Base-by-base conservation (phyloP, 139 green algal genomes). In the Micractinium sp. region DNA sequence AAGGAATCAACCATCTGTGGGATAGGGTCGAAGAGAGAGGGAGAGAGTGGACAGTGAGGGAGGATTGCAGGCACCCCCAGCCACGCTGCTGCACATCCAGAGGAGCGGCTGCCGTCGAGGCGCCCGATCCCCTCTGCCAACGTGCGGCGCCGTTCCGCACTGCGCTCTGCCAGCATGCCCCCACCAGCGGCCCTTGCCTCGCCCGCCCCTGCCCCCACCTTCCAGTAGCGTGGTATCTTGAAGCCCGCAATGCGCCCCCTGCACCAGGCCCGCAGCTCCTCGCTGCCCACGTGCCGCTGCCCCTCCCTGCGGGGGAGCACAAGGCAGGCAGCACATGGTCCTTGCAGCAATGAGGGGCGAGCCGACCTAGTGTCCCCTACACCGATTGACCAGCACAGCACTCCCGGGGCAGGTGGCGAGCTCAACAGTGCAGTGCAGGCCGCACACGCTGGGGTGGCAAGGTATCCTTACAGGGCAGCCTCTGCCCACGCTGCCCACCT, bases 181-280 rank as follows among this genome's bases (percentile, higher is more conserved):
- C 31, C 71, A 39, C 13, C 31, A 77, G 12, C 29, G 14, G 15
- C 16, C 19, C 74, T 15, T 80, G 74, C 74, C 33, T 35, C 23
- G 13, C 33, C 74, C 74, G n/a, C 5, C 14, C 53, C 41, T 27
- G 2, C 0, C 3, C 82, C 33, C 27, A 67, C 83, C 83, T 90
- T 90, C n/a, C 35, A 74, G 77, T 90, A 80, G 1, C 63, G 77
- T 0, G 86, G 86, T 7, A 90, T 41, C 85, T 90, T 90, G 53
- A 69, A 84, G 19, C 66, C 56, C 5, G 61, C 36, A 15, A 90
- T 86, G 25, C 77, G 60, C 15, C 78, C 86, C 63, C 66, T 80
- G 86, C 77, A 90, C 77, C 61, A 90, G 22, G 19, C 63, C 16
- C 61, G 77, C 77, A 90, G 86, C 76, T 90, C 86, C 25, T 81